Conservation (phyloP, 768 basidiomycete species). For the Mycena venus region DNA sequence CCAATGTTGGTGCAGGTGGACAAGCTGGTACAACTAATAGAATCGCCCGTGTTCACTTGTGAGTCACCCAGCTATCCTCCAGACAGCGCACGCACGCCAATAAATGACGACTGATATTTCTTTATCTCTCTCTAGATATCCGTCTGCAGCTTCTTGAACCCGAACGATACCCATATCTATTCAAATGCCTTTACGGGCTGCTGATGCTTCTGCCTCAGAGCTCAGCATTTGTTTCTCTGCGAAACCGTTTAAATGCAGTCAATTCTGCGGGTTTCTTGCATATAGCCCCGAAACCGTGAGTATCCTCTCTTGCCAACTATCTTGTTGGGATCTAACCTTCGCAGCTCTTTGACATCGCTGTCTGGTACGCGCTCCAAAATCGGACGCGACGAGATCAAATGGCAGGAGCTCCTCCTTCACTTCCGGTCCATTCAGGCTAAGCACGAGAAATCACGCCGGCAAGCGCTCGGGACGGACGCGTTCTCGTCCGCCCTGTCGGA, state of each 20-base stretch:
- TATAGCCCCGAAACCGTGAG: constrained; percentile 88
- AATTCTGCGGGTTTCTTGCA: constrained; percentile 96
- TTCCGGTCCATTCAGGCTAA: constrained; percentile 91
- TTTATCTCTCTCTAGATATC: constrained; percentile 66
- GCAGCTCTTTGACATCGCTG: constrained; percentile 48
- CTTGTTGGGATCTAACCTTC: too few species aligned
- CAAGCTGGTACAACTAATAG: constrained; percentile 97
- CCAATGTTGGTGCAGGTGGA: constrained; percentile 95
- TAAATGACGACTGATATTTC: too few species aligned
- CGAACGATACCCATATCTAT: constrained; percentile 94
- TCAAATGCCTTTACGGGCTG: constrained; percentile 97
- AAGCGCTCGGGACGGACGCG: constrained; percentile 77
- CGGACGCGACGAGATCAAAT: constrained; percentile 92
- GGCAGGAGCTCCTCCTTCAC: constrained; percentile 94
- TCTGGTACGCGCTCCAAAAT: constrained; percentile 78
- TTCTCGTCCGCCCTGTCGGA: constrained; percentile 62
- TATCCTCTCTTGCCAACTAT: constrained; percentile 15
- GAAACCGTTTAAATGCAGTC: constrained; percentile 94
- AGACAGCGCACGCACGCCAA: background rate
- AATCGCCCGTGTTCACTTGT: constrained; percentile 99
- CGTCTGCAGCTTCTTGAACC: constrained; percentile 97
- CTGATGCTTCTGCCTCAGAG: constrained; percentile 98
- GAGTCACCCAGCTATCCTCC: constrained; percentile 37
- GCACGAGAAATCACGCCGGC: constrained; percentile 92
- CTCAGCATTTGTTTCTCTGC: constrained; percentile 93